These are phyloP conservation scores for Verticillium albo-atrum DNA, from an alignment of 2,329 filamentous ascomycete species.

Conservation along the genomic window DNA sequence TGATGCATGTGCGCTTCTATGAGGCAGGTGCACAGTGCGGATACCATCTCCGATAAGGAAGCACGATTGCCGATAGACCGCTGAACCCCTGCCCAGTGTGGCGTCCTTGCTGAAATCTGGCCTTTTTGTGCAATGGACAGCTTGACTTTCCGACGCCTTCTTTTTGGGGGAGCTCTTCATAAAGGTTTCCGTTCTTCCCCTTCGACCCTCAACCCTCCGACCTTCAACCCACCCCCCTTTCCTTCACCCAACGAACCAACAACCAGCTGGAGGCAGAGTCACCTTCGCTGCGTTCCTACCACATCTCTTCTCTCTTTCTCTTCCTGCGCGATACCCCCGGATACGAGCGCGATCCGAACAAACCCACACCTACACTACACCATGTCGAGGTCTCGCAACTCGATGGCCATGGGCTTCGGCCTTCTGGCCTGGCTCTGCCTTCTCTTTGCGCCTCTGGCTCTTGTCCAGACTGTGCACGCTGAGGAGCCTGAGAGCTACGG, in stretches of 20 bases:
- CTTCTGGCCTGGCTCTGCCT: conserved; percentile 88
- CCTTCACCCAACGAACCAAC: conserved; percentile 4
- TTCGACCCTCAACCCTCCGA: conserved; percentile 6
- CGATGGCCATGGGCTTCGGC: conserved; percentile 77
- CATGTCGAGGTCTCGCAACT: conserved; percentile 58
- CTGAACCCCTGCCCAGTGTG: conserved; percentile 15
- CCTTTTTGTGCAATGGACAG: conserved; percentile 44
- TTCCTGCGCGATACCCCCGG: conserved; percentile 1
- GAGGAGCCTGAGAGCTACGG: conserved; percentile 75
- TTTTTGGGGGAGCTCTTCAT: conserved; percentile 25
- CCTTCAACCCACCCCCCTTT: conserved; percentile 4
- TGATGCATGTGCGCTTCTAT: not conserved
- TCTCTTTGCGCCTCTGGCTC: conserved; percentile 80
- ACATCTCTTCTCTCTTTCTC: not conserved
- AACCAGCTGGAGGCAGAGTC: conserved; percentile 4
- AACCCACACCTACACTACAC: not conserved
- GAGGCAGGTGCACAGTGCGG: not conserved
- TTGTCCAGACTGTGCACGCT: conserved; percentile 72
- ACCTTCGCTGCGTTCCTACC: not conserved
- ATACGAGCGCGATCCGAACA: not conserved
- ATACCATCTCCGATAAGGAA: not conserved
- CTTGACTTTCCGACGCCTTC: conserved; percentile 36
- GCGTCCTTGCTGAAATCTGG: conserved; percentile 39
- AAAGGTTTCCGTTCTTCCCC: conserved; percentile 25
- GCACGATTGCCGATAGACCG: not conserved